phyloP scores from a whole-genome alignment of 2,329 filamentous ascomycete genomes.

The Colletotrichum sp. region DNA sequence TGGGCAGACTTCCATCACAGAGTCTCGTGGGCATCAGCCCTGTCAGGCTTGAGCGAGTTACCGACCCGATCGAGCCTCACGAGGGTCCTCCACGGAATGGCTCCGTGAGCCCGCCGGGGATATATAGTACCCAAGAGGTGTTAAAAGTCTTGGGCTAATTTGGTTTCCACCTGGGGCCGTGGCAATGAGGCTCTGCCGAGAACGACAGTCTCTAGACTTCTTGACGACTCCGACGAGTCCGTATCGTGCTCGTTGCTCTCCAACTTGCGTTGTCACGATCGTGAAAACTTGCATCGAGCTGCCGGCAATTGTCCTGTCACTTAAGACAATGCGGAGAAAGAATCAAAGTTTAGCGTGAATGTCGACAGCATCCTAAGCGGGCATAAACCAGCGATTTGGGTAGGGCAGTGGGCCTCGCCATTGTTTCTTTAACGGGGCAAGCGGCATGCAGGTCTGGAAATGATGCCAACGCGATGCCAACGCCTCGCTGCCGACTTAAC shows the following conservation, averaged over 20 bases:
- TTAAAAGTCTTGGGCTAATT: not conserved
- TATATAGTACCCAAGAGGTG: not conserved
- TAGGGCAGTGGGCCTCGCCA: not conserved
- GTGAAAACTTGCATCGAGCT: not conserved
- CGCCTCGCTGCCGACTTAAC: not conserved
- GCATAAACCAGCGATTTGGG: not conserved
- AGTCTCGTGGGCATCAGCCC: not conserved
- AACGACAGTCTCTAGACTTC: not conserved
- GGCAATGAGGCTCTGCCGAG: not conserved
- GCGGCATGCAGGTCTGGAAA: not conserved
- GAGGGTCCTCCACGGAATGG: not conserved
- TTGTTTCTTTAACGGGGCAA: not conserved
- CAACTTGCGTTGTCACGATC: not conserved
- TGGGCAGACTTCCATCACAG: not conserved
- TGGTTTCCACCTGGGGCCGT: not conserved
- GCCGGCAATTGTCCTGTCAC: not conserved
- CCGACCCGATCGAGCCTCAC: not conserved
- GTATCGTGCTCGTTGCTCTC: not conserved
- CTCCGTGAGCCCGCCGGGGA: not conserved
- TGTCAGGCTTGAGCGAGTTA: not conserved
- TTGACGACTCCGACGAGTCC: not conserved
- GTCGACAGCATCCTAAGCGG: not conserved
- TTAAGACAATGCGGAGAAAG: not conserved
- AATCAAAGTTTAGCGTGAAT: not conserved
- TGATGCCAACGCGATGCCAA: slow-evolving; percentile 12